phyloP scores from a whole-genome alignment of 2,329 filamentous ascomycete genomes.

The Diplodia scrobiculata region DNA sequence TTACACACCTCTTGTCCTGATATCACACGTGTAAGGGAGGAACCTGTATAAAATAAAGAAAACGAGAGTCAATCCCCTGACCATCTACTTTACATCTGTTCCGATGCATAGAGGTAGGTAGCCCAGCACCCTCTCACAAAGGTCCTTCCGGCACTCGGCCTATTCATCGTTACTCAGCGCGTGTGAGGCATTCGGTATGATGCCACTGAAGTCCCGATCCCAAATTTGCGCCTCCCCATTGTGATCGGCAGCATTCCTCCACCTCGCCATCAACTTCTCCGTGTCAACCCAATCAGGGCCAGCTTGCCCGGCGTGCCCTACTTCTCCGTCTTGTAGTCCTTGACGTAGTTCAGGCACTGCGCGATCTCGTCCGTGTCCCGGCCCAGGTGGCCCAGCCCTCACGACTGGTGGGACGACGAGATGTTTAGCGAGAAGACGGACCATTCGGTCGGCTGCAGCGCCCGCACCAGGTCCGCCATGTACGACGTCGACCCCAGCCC shows the following conservation, averaged over 20 bases:
- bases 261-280: slow-evolving; percentile 47
- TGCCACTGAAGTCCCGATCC: slow-evolving; percentile 53
- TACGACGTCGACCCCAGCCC: slow-evolving; percentile 36
- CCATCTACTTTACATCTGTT: too few relatives aligned
- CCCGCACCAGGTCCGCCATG: slow-evolving; percentile 33
- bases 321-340: slow-evolving; percentile 38
- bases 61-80: too few relatives aligned
- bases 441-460: slow-evolving; percentile 33
- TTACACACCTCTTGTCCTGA: too few relatives aligned
- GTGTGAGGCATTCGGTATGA: slow-evolving; percentile 54
- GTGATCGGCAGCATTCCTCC: slow-evolving; percentile 47
- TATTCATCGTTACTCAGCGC: slow-evolving; percentile 55
- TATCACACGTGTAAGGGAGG: too few relatives aligned
- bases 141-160: slow-evolving; percentile 41
- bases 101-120: neutral
- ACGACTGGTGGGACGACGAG: slow-evolving; percentile 38
- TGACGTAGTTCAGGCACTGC: slow-evolving; percentile 35
- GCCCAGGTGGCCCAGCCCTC: slow-evolving; percentile 45
- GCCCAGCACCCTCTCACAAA: slow-evolving; percentile 32
- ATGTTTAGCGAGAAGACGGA: slow-evolving; percentile 34
- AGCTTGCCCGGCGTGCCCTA: slow-evolving; percentile 31
- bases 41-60: too few relatives aligned
- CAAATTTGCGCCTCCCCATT: slow-evolving; percentile 44
- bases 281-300: slow-evolving; percentile 48
- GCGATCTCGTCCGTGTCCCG: slow-evolving; percentile 45